These are phyloP conservation scores for Claviceps pazoutovae DNA, from an alignment of 2,329 filamentous ascomycete genomes.

Conservation along the genomic window DNA sequence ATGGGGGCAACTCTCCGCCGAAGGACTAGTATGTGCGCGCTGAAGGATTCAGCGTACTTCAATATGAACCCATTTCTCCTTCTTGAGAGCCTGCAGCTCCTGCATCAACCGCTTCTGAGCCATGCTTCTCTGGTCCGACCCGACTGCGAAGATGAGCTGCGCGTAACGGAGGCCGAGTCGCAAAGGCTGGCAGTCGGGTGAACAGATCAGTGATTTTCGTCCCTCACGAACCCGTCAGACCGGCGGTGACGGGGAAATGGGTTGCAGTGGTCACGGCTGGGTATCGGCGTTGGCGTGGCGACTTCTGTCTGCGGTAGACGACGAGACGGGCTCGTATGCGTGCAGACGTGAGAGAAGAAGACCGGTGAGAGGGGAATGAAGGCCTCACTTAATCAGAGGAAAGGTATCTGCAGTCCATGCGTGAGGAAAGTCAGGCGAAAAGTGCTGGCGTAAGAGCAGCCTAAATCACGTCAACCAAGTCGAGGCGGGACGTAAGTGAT, in stretches of 20 bases:
- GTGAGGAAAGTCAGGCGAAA: neutral
- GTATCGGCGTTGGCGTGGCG: too few species aligned
- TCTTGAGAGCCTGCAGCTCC: conserved; percentile 66
- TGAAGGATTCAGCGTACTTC: conserved; percentile 41
- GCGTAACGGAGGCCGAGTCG: neutral
- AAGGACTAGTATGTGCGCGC: neutral
- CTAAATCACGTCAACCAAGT: neutral
- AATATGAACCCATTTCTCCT: conserved; percentile 90
- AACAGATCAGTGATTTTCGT: too few species aligned
- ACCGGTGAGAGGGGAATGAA: too few species aligned
- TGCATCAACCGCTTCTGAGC: conserved; percentile 70
- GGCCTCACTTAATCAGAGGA: too few species aligned
- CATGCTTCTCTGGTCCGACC: conserved; percentile 17
- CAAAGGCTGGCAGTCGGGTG: too few species aligned
- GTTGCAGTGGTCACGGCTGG: too few species aligned
- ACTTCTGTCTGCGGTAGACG: too few species aligned
- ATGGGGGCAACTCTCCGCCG: neutral
- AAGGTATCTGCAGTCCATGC: neutral
- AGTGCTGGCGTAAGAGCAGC: neutral
- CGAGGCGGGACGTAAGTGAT: conserved; percentile 5
- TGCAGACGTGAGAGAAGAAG: too few species aligned
- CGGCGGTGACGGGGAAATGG: too few species aligned
- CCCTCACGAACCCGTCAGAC: too few species aligned
- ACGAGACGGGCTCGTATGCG: too few species aligned
- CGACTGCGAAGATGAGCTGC: neutral